Base-by-base conservation (phyloP, 306 rosid species). In the Astragalus membranaceus region DNA sequence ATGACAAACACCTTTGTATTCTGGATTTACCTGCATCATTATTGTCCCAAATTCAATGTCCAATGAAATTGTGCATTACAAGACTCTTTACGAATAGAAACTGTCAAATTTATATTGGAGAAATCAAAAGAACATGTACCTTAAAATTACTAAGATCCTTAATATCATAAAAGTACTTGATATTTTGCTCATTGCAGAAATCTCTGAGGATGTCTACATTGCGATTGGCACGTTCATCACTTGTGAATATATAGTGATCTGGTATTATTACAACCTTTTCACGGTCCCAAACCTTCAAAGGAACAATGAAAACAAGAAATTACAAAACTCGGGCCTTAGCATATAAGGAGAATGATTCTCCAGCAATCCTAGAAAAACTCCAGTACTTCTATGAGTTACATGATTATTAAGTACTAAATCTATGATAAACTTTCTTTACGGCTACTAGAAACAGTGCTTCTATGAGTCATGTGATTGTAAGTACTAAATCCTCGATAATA, bases 1-100 rank as follows among this genome's bases (percentile, higher is more conserved):
- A 37, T 93, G 98, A 78, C 98, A 93, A 43, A 93, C 98, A 55
- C 98, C 98, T 83, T 93, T 93, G 83, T 90, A 93, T 78, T 93
- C 98, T 6, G 96, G 98, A 87, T 93, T 93, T 70, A 82, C 98
- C 98, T 93, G 80, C 75, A 76, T 67, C 55, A 15, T 78, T 64
- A 81, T 68, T 68, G 29, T 44, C 66, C 37, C 69, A 50, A 5
- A 17, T 30, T 73, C 67, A 35, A 35, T 30, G 30, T 41, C 44
- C 42, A 64, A 17, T 44, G 56, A 41, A 23, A 43, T n/a, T 26
- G 73, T 35, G 52, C 47, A 41, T 66, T 39, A 73, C 32, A 71
- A 54, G 15, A 62, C 51, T 67, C 59, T n/a, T 77, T 53, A 26
- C 23, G 29, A 37, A 41, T 69, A 39, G 12, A 78, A 32, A 65